phyloP scores from a whole-genome alignment of 2,329 filamentous ascomycete species.

The Aureobasidium vineae region DNA sequence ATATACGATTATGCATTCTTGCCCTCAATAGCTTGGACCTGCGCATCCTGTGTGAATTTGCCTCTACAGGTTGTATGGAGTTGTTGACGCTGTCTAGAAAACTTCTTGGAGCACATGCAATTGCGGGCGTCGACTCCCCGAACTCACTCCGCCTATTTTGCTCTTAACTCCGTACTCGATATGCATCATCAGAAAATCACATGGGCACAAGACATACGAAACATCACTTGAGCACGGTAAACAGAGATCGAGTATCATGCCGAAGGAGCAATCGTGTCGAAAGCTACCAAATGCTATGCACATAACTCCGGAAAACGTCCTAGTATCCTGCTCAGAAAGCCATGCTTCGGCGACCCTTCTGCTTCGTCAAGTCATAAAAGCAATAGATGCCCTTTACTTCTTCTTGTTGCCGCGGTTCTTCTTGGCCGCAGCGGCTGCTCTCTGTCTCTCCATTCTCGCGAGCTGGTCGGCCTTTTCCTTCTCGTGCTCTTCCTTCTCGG shows the following conservation, averaged over 20 bases:
- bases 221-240: too few relatives aligned
- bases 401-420: slow-evolving; percentile 46
- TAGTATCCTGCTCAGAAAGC: slow-evolving; percentile 1
- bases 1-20: not conserved
- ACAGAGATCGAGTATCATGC: not conserved
- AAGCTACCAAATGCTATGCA: slow-evolving; percentile 16
- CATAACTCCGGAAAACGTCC: not conserved
- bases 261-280: slow-evolving; percentile 8
- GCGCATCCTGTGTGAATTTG: not conserved
- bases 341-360: not conserved
- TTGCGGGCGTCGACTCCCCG: not conserved
- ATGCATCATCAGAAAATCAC: not conserved
- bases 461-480: slow-evolving; percentile 54
- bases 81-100: not conserved
- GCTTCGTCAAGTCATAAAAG: slow-evolving; percentile 16
- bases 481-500: slow-evolving; percentile 55
- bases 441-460: slow-evolving; percentile 50
- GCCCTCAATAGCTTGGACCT: slow-evolving; percentile 23
- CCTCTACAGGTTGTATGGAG: not conserved
- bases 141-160: not conserved
- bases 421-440: slow-evolving; percentile 41
- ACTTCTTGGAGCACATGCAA: slow-evolving; percentile 19
- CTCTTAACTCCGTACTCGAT: not conserved
- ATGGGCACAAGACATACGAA: not conserved
- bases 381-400: slow-evolving; percentile 33